Evolutionary conservation across 2,329 filamentous ascomycete species (phyloP).

Genomic region (Botrytis medusae): DNA sequence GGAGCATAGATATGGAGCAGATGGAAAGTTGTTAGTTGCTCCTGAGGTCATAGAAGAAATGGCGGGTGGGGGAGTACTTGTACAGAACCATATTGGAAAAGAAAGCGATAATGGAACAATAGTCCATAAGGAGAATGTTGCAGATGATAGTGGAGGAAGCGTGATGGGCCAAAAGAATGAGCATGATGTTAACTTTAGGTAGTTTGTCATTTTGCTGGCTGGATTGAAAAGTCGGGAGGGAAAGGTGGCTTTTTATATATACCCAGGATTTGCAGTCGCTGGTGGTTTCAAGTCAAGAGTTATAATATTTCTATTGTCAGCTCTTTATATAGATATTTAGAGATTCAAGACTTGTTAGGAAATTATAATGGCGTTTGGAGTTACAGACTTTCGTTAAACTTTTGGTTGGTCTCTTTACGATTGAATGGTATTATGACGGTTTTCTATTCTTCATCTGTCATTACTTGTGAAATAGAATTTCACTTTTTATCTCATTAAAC

Average conservation of each 20-base stretch:
- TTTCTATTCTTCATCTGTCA: not conserved
- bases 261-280: not conserved
- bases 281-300: not conserved
- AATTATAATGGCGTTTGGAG: not conserved
- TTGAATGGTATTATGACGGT: not conserved
- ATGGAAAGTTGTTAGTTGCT: constrained; percentile 17
- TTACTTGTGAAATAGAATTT: not conserved
- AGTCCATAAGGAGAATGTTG: constrained; percentile 6
- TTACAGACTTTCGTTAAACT: not conserved
- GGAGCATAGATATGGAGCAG: constrained; percentile 1
- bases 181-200: not conserved
- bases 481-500: not conserved
- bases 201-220: not conserved
- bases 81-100: not conserved
- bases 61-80: not conserved
- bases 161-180: not conserved
- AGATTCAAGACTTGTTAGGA: not conserved
- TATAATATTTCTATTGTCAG: no score
- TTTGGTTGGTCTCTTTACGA: not conserved
- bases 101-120: not conserved
- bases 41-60: not conserved
- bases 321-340: not conserved
- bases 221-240: not conserved
- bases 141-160: not conserved
- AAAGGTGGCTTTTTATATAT: not conserved